These are phyloP conservation scores for Cucurbita pepo DNA, from an alignment of 306 rosid genomes.

Conservation along the genomic window DNA sequence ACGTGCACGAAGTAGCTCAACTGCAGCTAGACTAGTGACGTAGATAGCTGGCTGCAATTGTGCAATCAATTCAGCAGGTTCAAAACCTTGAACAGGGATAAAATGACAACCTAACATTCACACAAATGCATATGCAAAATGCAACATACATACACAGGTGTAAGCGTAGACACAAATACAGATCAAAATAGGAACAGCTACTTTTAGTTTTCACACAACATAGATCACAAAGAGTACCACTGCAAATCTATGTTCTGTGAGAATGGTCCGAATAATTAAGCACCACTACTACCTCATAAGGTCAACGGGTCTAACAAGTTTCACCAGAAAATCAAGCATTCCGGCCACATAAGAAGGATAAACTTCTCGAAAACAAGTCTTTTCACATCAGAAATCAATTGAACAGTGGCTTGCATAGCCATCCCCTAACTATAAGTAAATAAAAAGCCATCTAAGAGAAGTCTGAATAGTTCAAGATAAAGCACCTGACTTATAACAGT, in stretches of 20 bases:
- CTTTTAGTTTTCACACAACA: neutral
- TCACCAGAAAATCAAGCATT: neutral
- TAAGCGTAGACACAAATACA: neutral
- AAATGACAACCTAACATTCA: neutral
- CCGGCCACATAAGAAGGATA: neutral
- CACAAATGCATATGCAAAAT: neutral
- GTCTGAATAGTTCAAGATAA: neutral
- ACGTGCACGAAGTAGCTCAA: conserved; percentile 70
- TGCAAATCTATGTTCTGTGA: neutral
- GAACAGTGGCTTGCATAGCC: neutral
- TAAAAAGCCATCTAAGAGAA: neutral
- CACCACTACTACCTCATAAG: neutral
- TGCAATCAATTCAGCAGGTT: neutral
- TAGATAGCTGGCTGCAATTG: conserved; percentile 88
- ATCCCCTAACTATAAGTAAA: neutral
- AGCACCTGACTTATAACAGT: conserved; percentile 80
- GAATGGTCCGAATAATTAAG: neutral
- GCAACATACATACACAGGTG: neutral
- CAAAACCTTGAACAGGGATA: neutral
- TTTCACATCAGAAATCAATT: neutral
- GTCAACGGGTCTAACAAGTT: neutral
- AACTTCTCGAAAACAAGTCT: neutral
- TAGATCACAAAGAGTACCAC: neutral
- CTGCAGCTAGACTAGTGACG: conserved; percentile 94
- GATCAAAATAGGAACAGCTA: neutral